Evolutionary conservation across 208 protist species (phyloP).

Genomic region (Acanthamoeba castellanii): DNA sequence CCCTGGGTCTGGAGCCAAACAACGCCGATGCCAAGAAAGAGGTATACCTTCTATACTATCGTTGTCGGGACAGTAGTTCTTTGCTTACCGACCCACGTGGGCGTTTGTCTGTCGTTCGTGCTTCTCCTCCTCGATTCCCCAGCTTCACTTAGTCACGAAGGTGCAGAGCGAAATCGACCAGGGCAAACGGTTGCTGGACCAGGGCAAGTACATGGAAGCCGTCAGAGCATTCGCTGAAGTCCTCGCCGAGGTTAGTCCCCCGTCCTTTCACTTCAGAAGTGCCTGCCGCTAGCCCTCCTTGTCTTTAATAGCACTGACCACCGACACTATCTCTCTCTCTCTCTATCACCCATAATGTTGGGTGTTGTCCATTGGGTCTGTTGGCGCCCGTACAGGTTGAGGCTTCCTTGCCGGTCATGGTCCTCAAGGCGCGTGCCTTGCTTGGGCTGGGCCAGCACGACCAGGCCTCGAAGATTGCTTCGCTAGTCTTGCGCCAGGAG

Average conservation of each 20-base stretch:
- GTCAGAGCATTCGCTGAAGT: slow-evolving; percentile 73
- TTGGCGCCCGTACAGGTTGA: not conserved
- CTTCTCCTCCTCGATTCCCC: not conserved
- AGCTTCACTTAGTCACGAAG: not conserved
- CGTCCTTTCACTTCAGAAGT: too few relatives aligned
- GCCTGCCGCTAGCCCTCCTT: too few relatives aligned
- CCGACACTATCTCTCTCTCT: not conserved
- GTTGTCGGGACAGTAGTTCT: too few relatives aligned
- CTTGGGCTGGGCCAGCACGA: slow-evolving; percentile 71
- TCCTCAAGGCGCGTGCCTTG: slow-evolving; percentile 71
- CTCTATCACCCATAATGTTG: not conserved
- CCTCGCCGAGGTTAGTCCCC: slow-evolving; percentile 37
- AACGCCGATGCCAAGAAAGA: slow-evolving; percentile 57
- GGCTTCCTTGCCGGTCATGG: slow-evolving; percentile 11
- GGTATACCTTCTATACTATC: not conserved
- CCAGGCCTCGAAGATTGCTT: slow-evolving; percentile 75
- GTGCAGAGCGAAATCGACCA: slow-evolving; percentile 8
- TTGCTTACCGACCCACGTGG: not conserved
- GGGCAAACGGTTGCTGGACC: not conserved
- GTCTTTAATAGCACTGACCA: not conserved
- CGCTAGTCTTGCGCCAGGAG: slow-evolving; percentile 79
- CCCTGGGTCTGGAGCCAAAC: not conserved
- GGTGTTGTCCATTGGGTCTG: not conserved
- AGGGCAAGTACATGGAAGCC: slow-evolving; percentile 8
- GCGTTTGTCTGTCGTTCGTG: not conserved